Evolutionary conservation across 805 yeast genomes (phyloP).

Genomic region (Candida jianshihensis): DNA sequence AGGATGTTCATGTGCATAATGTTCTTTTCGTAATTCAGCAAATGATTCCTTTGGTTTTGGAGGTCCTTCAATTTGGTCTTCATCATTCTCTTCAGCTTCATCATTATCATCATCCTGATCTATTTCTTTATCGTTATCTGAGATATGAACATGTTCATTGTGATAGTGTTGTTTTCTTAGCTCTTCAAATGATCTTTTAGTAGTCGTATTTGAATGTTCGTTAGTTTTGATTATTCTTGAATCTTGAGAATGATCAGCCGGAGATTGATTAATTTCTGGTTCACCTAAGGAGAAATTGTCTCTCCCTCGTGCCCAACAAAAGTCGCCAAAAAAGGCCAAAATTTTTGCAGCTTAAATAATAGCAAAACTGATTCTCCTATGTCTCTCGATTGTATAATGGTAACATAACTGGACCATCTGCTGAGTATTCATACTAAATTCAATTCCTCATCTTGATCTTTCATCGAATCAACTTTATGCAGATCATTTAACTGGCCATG

Average conservation of each 20-base stretch:
- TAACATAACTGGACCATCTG: too few species aligned
- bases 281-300: constrained; percentile 53
- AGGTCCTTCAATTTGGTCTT: constrained; percentile 12
- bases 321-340: too few species aligned
- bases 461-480: too few species aligned
- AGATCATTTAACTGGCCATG: too few species aligned
- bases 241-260: constrained; percentile 18
- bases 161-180: constrained; percentile 78
- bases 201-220: constrained; percentile 24
- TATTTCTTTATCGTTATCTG: constrained; percentile 12
- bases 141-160: constrained; percentile 34
- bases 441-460: too few species aligned
- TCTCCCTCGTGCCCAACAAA: constrained; percentile 22
- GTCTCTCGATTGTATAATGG: too few species aligned
- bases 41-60: constrained; percentile 42
- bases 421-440: too few species aligned
- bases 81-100: constrained; percentile 16
- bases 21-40: constrained; percentile 20
- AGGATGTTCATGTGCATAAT: constrained; percentile 15
- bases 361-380: too few species aligned
- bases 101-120: constrained; percentile 7
- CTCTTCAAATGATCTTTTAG: constrained; percentile 52
- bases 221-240: constrained; percentile 25
- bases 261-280: too few species aligned
- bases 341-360: too few species aligned